Percentiles rank a stretch among this genome's conserved stretches.
These are phyloP conservation scores for Penicillium pulvis DNA, from an alignment of 495 filamentous ascomycete genomes.

Conservation along the genomic window DNA sequence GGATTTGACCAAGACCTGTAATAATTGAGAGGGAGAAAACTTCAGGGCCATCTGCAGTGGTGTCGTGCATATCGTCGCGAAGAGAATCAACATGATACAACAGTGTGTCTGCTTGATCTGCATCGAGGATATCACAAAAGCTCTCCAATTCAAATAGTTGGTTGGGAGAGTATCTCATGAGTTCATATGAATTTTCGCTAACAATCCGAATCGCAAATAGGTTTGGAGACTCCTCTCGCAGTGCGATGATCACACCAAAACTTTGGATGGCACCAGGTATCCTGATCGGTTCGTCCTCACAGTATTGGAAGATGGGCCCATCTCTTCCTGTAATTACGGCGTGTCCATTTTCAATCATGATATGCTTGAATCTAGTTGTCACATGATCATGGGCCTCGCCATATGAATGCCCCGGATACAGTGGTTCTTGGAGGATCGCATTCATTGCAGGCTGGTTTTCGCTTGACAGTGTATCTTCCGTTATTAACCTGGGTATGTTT, in stretches of 20 bases:
- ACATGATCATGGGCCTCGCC: conserved; percentile 46
- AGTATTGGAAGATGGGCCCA: conserved; percentile 66
- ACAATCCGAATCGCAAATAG: conserved; percentile 71
- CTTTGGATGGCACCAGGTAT: conserved; percentile 85
- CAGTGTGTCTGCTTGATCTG: conserved; percentile 80
- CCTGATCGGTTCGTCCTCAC: conserved; percentile 93
- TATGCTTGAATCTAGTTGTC: conserved; percentile 78
- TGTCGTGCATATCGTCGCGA: conserved; percentile 68
- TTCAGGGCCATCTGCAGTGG: conserved; percentile 73
- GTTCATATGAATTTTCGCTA: conserved; percentile 79
- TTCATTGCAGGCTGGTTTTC: too few relatives aligned
- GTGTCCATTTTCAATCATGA: conserved; percentile 78
- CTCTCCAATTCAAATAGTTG: conserved; percentile 72
- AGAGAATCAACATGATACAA: conserved; percentile 88
- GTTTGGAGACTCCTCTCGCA: conserved; percentile 70
- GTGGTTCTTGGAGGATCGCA: not conserved
- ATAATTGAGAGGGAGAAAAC: conserved; percentile 56
- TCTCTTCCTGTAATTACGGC: conserved; percentile 82
- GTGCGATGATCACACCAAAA: conserved; percentile 76
- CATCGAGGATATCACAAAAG: conserved; percentile 77
- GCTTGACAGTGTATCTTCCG: too few relatives aligned
- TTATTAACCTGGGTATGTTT: too few relatives aligned
- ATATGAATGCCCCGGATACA: not conserved
- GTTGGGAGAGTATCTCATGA: conserved; percentile 81
- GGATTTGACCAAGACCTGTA: conserved; percentile 32